phyloP scores from a whole-genome alignment of 352 stramenopile genomes.

The Elongisporangium senticosum region DNA sequence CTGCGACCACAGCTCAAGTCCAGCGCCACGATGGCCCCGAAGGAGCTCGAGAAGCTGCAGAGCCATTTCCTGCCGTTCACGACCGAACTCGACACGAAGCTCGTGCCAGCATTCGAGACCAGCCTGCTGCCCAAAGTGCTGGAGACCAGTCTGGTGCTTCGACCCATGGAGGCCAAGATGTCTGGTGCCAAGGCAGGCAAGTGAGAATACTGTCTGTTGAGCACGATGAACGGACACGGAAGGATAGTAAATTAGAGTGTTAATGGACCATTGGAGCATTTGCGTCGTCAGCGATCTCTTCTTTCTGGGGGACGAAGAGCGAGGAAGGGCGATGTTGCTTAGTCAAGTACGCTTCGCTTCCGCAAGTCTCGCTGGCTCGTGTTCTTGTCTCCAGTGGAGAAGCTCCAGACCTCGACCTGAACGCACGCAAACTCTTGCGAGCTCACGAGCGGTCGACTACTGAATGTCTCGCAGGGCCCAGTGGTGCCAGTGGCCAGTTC shows the following conservation, averaged over 20 bases:
- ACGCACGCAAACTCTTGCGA: conserved; percentile 78
- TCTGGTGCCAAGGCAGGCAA: too few relatives aligned
- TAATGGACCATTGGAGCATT: conserved; percentile 15
- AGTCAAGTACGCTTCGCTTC: conserved; percentile 70
- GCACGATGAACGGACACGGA: too few relatives aligned
- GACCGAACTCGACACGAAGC: conserved; percentile 16
- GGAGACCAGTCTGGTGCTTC: too few relatives aligned
- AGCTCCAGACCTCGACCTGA: conserved; percentile 84
- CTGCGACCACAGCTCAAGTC: conserved; percentile 39
- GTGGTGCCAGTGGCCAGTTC: conserved; percentile 83
- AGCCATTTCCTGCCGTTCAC: conserved; percentile 26
- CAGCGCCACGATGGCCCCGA: conserved; percentile 26
- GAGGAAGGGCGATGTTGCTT: conserved; percentile 3
- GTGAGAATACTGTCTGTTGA: too few relatives aligned
- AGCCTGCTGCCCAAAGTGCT: too few relatives aligned
- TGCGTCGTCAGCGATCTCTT: conserved; percentile 10
- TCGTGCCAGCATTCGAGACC: too few relatives aligned
- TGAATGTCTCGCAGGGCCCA: conserved; percentile 85
- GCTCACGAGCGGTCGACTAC: conserved; percentile 66
- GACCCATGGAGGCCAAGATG: too few relatives aligned
- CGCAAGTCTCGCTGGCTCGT: conserved; percentile 22
- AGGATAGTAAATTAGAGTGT: conserved; percentile 12
- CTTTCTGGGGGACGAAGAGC: background rate
- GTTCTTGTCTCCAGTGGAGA: conserved; percentile 59
- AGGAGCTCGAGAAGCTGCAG: conserved; percentile 31